Conservation (phyloP, 2,329 filamentous ascomycete species). For the Aspergillus sp. region DNA sequence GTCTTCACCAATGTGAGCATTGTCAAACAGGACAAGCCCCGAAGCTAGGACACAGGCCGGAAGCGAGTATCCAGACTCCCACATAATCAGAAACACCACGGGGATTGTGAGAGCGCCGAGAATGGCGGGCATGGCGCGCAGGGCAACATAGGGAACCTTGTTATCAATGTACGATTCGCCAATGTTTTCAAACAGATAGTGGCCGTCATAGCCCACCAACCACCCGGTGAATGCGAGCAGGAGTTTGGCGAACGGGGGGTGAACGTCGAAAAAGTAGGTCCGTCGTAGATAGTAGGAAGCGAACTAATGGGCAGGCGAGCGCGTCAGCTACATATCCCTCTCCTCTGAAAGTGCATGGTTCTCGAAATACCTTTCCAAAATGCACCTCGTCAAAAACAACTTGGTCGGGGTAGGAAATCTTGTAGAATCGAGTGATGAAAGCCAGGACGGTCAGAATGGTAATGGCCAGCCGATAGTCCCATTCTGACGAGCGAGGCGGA, state of each 20-base stretch:
- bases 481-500: conserved; percentile 54
- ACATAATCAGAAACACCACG: conserved; percentile 97
- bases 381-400: conserved; percentile 99
- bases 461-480: conserved; percentile 81
- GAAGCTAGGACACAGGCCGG: conserved; percentile 87
- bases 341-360: conserved; percentile 1
- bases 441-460: conserved; percentile 75
- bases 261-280: conserved; percentile 99
- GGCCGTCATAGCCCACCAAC: conserved; percentile 94
- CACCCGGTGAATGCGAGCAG: conserved; percentile 96
- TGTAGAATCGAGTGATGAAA: conserved; percentile 92
- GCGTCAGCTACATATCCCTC: conserved; percentile 17
- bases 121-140: conserved; percentile 87
- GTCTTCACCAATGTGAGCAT: conserved; percentile 96
- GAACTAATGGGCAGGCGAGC: conserved; percentile 35
- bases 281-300: conserved; percentile 81
- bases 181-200: conserved; percentile 99
- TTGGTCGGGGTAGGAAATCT: conserved; percentile 90
- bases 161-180: conserved; percentile 97
- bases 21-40: conserved; percentile 87
- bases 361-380: conserved; percentile 88
- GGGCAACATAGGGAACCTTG: conserved; percentile 95
- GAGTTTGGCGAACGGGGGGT: conserved; percentile 96
- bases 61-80: conserved; percentile 97
- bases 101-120: conserved; percentile 90